Percentiles rank a stretch among this genome's conserved stretches.
Conservation (phyloP, 2,329 filamentous ascomycete genomes). For the Plenodomus biglobosus region DNA sequence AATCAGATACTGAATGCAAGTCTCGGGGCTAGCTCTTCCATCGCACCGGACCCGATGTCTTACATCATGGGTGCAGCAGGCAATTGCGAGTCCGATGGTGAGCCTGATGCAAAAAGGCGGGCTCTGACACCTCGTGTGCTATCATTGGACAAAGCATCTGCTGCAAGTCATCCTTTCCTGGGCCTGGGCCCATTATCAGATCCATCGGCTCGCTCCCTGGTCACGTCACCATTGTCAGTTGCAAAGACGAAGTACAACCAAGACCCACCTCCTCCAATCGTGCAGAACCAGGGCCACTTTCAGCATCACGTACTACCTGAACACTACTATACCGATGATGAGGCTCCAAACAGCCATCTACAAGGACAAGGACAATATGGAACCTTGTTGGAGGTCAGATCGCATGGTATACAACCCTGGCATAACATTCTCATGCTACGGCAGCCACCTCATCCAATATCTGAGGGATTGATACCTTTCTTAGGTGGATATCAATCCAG, state of each 20-base stretch:
- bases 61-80: slow-evolving; percentile 9
- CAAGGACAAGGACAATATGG: neutral
- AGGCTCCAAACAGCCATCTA: too few species aligned
- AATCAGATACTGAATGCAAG: too few species aligned
- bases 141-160: neutral
- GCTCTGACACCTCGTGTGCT: neutral
- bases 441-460: neutral
- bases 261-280: too few species aligned
- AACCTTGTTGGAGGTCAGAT: neutral
- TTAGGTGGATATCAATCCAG: neutral
- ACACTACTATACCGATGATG: too few species aligned
- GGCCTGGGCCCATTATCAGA: neutral
- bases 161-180: neutral
- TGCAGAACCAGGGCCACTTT: too few species aligned
- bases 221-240: neutral
- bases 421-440: neutral
- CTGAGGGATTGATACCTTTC: neutral
- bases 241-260: neutral
- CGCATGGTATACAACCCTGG: neutral
- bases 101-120: slow-evolving; percentile 7
- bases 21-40: neutral
- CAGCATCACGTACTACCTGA: too few species aligned
- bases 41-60: neutral
- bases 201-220: neutral
- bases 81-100: slow-evolving; percentile 5